These are phyloP conservation scores for Macrocybe gigantea DNA, from an alignment of 768 basidiomycete genomes.

Conservation along the genomic window DNA sequence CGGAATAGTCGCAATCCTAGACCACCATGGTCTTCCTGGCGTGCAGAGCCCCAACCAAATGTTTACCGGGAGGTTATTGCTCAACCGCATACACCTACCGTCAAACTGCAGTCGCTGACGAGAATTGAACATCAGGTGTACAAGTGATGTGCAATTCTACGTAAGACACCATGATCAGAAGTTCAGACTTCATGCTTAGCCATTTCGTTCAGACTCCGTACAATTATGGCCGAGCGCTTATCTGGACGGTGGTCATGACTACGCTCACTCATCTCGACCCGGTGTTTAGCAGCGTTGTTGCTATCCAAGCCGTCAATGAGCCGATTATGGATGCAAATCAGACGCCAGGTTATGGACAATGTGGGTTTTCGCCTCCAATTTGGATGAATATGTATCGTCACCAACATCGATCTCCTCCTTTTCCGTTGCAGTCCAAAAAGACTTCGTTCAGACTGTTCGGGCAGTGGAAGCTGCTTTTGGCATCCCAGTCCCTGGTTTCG, in stretches of 20 bases:
- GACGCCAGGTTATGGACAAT: slow-evolving; percentile 67
- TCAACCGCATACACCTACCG: neutral
- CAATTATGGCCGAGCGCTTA: slow-evolving; percentile 72
- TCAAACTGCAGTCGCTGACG: slow-evolving; percentile 1
- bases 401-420: neutral
- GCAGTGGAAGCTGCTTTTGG: slow-evolving; percentile 59
- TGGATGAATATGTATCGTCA: neutral
- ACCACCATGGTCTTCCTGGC: slow-evolving; percentile 67
- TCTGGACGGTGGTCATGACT: slow-evolving; percentile 83
- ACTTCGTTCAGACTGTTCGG: slow-evolving; percentile 65
- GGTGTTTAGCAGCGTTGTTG: slow-evolving; percentile 54
- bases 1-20: slow-evolving; percentile 62
- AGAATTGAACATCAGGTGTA: slow-evolving; percentile 42
- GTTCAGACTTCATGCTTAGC: neutral
- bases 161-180: slow-evolving; percentile 24
- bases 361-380: slow-evolving; percentile 29
- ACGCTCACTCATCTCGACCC: slow-evolving; percentile 64
- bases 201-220: slow-evolving; percentile 41
- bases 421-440: slow-evolving; percentile 46
- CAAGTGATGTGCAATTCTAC: slow-evolving; percentile 65
- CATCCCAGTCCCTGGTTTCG: slow-evolving; percentile 32
- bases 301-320: slow-evolving; percentile 75
- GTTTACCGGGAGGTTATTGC: slow-evolving; percentile 61
- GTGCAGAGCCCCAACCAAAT: slow-evolving; percentile 53
- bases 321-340: slow-evolving; percentile 63